phyloP scores from a whole-genome alignment of 1,284 basidiomycete genomes.

The Phellinidium pouzarii region DNA sequence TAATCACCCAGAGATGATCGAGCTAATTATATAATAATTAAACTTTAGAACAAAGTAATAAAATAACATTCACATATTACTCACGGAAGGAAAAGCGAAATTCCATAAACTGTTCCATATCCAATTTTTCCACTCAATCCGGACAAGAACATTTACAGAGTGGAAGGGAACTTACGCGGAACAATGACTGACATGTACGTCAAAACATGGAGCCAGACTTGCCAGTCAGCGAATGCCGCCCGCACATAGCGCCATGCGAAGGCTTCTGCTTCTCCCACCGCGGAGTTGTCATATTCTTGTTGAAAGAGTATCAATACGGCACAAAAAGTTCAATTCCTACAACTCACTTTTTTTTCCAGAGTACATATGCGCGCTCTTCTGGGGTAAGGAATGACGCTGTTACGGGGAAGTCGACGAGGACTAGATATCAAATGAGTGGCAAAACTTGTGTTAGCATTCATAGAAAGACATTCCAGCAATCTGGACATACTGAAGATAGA shows the following conservation, averaged over 20 bases:
- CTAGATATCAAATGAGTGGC: conserved; percentile 23
- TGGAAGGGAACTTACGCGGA: conserved; percentile 40
- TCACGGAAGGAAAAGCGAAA: conserved; percentile 60
- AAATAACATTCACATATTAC: not conserved
- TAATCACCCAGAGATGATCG: conserved; percentile 50
- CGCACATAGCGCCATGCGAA: conserved; percentile 48
- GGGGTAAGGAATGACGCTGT: conserved; percentile 45
- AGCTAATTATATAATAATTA: not conserved
- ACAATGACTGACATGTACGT: conserved; percentile 54
- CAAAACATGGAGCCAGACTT: conserved; percentile 53
- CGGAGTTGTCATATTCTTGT: conserved; percentile 58
- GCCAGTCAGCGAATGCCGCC: conserved; percentile 57
- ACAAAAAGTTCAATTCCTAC: not conserved
- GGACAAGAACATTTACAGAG: not conserved
- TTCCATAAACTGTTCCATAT: conserved; percentile 22
- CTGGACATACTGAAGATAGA: conserved; percentile 36
- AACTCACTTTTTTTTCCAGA: conserved; percentile 56
- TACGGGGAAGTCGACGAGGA: conserved; percentile 52
- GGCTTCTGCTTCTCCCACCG: conserved; percentile 58
- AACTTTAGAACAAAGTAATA: not conserved
- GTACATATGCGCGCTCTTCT: conserved; percentile 51
- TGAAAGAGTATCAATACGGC: not conserved
- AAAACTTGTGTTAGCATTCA: not conserved
- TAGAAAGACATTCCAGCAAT: not conserved
- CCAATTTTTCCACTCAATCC: not conserved